Evolutionary conservation across 2,329 filamentous ascomycete species (phyloP).

Genomic region (Penicillium nordicum): DNA sequence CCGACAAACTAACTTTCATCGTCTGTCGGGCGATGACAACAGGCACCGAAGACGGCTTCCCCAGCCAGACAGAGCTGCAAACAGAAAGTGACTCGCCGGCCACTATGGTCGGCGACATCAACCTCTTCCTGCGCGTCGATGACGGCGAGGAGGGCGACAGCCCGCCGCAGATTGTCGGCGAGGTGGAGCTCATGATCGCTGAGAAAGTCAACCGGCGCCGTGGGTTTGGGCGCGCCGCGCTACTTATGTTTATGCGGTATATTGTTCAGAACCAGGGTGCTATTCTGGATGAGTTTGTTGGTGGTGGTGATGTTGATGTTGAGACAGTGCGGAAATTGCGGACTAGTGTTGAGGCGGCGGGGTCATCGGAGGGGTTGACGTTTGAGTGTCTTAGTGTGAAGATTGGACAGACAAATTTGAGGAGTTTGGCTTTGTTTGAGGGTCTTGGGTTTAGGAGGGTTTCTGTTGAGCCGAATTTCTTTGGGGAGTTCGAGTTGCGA

Average conservation of each 20-base stretch:
- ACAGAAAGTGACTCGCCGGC: conserved; percentile 52
- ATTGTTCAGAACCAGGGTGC: conserved; percentile 51
- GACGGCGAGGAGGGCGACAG: conserved; percentile 48
- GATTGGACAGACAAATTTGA: conserved; percentile 56
- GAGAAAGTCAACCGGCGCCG: conserved; percentile 53
- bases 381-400: conserved; percentile 56
- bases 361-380: conserved; percentile 2
- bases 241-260: conserved; percentile 68
- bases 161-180: conserved; percentile 54
- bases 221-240: conserved; percentile 63
- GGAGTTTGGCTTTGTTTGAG: conserved; percentile 61
- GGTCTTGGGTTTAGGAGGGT: conserved; percentile 55
- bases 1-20: conserved; percentile 92
- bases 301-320: conserved; percentile 11
- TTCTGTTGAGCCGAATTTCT: conserved; percentile 56
- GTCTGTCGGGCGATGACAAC: conserved; percentile 56
- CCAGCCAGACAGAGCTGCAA: conserved; percentile 22
- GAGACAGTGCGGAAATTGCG: conserved; percentile 16
- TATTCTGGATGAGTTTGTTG: conserved; percentile 58
- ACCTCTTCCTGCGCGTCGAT: conserved; percentile 69
- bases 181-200: conserved; percentile 87
- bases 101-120: conserved; percentile 70
- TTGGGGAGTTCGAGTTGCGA: conserved; percentile 64
- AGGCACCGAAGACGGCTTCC: not conserved
- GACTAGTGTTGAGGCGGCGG: conserved; percentile 5